Conservation (phyloP, 192 early-diverging fungal genomes). For the Linnemannia exigua region DNA sequence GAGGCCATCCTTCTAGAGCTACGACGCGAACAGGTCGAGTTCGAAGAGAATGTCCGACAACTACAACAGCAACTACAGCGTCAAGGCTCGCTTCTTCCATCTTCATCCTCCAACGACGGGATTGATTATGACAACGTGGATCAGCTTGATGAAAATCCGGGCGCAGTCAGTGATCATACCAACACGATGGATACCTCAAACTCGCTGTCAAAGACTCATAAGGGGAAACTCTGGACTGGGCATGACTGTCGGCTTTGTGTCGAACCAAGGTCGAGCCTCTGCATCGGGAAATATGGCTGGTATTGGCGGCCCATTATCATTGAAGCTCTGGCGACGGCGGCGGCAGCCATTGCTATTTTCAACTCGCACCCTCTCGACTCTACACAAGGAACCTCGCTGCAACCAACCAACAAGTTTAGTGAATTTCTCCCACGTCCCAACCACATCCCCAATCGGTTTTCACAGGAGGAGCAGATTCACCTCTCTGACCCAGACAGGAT, state of each 20-base stretch:
- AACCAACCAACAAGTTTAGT: neutral
- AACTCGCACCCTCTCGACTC: neutral
- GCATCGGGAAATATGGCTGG: conserved; percentile 34
- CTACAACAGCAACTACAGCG: conserved; percentile 44
- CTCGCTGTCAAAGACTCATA: neutral
- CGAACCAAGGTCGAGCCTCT: conserved; percentile 31
- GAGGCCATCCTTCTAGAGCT: conserved; percentile 52
- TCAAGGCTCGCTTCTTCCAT: conserved; percentile 35
- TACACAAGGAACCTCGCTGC: neutral
- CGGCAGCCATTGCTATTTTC: conserved; percentile 40
- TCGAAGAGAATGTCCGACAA: conserved; percentile 52
- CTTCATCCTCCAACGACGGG: conserved; percentile 6
- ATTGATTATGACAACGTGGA: conserved; percentile 3
- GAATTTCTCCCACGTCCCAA: conserved; percentile 19
- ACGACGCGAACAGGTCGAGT: conserved; percentile 52
- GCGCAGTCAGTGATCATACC: neutral
- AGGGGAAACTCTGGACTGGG: neutral
- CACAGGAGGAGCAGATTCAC: neutral
- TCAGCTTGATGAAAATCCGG: neutral
- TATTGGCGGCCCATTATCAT: conserved; percentile 33
- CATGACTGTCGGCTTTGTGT: conserved; percentile 16
- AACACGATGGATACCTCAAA: neutral
- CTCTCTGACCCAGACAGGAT: neutral
- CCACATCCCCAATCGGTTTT: neutral
- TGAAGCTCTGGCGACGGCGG: conserved; percentile 42